These are phyloP conservation scores for Papiliotrema laurentii DNA, from an alignment of 1,284 basidiomycete species.

Conservation along the genomic window DNA sequence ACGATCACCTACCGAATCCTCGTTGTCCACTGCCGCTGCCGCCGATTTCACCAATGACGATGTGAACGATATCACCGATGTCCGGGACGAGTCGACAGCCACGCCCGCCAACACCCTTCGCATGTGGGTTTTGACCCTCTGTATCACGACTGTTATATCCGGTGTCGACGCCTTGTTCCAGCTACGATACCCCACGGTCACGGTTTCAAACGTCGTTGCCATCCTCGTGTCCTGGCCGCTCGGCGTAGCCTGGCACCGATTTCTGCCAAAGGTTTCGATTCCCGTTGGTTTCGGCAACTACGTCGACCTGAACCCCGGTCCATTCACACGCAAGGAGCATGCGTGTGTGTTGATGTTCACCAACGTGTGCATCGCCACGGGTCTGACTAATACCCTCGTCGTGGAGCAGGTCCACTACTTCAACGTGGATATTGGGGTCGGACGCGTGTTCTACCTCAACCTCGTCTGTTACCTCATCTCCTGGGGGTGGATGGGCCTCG, in stretches of 20 bases:
- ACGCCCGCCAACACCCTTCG: not conserved
- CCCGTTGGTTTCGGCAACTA: not conserved
- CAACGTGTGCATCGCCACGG: not conserved
- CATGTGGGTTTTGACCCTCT: not conserved
- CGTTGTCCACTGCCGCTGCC: not conserved
- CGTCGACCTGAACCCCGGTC: not conserved
- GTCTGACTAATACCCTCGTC: not conserved
- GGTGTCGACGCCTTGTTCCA: not conserved
- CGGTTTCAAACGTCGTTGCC: not conserved
- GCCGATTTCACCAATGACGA: not conserved
- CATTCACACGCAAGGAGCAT: not conserved
- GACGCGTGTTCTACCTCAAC: not conserved
- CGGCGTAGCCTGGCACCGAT: not conserved
- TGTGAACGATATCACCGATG: not conserved
- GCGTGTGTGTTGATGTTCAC: not conserved
- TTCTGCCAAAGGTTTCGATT: not conserved
- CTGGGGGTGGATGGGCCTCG: not conserved
- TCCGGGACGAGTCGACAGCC: not conserved
- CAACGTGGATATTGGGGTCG: not conserved
- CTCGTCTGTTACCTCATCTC: conserved; percentile 1
- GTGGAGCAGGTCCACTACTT: not conserved
- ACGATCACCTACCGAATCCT: not conserved
- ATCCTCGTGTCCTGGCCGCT: not conserved
- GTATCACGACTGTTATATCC: not conserved
- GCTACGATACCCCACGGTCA: not conserved